Evolutionary conservation across 805 yeast species (phyloP), one percentile per base, ranked within the genome.

Genomic region (Sungouiozyma ichnusensis): DNA sequence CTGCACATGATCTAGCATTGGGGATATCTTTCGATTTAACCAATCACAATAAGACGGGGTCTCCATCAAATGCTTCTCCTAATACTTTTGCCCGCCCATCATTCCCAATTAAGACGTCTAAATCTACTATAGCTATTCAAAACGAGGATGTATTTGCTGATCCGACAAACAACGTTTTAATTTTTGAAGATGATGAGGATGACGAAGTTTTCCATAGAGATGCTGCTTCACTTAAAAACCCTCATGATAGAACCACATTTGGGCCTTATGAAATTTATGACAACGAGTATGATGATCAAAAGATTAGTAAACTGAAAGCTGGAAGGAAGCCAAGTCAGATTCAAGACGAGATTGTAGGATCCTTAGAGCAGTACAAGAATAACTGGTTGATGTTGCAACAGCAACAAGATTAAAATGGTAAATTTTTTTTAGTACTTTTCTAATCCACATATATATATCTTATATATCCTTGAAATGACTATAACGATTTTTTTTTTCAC

Each of bases 381-480:
- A 61, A 62, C 40, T 62, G 66, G 66, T 43, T 62, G 29, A 57
- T 61, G 52, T 45, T 60, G 33, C 65, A 62, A 48, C 60, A 56
- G 36, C 59, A 59, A 33, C 58, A 55, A 41, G 57, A 55, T 15
- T 52, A 39, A 45, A 24, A 24, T 24, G 29, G 29, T 6, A 6
- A 24, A 24, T 11, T 7, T 24, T 6, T 24, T 7, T 24, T 24
- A 6, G 29, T 24, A 24, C 6, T 6, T 24, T 24, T 7, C 11
- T 24, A 6, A 6, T 11, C 29, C 29, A 24, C 11, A 6, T 24
- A 24, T 24, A 24, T 24, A 24, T 7, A 6, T 11, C 11, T 11
- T 24, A 24, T 24, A 24, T 24, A 24, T 7, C 29, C 29, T 24
- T 7, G 29, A 11, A 24, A 24, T 24, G 29, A 24, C 11, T 11